Evolutionary conservation across 352 stramenopile genomes (phyloP).

Genomic region (Pythium rishiriense): DNA sequence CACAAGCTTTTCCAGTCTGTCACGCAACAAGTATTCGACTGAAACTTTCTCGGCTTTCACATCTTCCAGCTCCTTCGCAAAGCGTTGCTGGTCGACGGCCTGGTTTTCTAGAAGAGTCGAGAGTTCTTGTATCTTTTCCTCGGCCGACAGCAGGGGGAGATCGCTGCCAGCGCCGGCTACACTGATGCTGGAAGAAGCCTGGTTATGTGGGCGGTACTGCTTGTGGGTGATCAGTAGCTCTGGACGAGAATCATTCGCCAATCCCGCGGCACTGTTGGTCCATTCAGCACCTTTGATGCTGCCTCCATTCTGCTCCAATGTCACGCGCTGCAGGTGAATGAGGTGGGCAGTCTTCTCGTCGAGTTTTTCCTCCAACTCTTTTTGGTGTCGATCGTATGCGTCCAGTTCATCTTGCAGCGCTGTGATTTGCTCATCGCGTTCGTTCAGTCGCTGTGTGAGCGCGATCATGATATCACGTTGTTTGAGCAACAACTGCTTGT

Average conservation of each 20-base stretch:
- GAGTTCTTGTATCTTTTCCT: conserved; percentile 89
- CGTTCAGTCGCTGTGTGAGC: conserved; percentile 93
- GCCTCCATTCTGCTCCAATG: conserved; percentile 78
- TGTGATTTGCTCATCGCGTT: conserved; percentile 95
- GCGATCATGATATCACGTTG: conserved; percentile 97
- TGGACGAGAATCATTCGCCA: not conserved
- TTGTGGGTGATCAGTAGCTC: conserved; percentile 68
- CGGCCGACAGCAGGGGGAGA: conserved; percentile 52
- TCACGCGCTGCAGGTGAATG: conserved; percentile 92
- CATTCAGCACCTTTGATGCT: not conserved
- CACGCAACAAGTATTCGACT: conserved; percentile 82
- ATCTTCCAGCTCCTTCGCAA: conserved; percentile 84
- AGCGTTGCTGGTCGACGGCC: conserved; percentile 47
- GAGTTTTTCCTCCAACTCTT: conserved; percentile 92
- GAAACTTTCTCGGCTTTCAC: conserved; percentile 88
- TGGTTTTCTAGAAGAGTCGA: conserved; percentile 61
- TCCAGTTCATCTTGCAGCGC: conserved; percentile 95
- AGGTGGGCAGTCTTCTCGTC: conserved; percentile 93
- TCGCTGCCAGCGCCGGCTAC: conserved; percentile 11
- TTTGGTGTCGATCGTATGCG: conserved; percentile 91
- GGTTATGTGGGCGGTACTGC: conserved; percentile 58
- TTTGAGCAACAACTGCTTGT: conserved; percentile 96
- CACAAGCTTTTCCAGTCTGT: conserved; percentile 83
- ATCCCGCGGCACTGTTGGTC: not conserved
- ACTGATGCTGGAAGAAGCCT: conserved; percentile 10